A percentile compares a stretch with the other conserved stretches of the same genome.
phyloP scores from a whole-genome alignment of 2,329 filamentous ascomycete genomes.

The Diaporthe sp. region DNA sequence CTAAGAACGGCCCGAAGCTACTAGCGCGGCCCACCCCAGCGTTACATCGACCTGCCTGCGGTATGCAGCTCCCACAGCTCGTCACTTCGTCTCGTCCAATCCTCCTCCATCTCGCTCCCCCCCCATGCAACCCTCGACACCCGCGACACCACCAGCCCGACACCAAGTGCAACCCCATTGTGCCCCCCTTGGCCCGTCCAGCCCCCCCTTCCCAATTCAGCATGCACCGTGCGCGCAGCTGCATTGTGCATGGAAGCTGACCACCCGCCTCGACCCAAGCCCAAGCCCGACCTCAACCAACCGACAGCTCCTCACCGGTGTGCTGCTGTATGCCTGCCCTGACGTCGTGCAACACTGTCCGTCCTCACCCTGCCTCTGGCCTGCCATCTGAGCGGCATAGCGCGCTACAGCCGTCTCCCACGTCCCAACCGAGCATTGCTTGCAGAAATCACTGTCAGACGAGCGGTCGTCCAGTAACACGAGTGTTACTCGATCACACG shows the following conservation, averaged over 20 bases:
- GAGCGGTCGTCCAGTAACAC: constrained; percentile 35
- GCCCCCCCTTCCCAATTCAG: constrained; percentile 26
- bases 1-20: constrained; percentile 39
- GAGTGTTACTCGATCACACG: constrained; percentile 34
- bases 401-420: constrained; percentile 11
- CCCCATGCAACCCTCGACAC: constrained; percentile 27
- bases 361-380: constrained; percentile 1
- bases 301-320: constrained; percentile 36
- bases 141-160: constrained; percentile 31
- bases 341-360: constrained; percentile 27
- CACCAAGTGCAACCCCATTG: constrained; percentile 28
- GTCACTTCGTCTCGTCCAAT: constrained; percentile 39
- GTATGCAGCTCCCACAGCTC: constrained; percentile 35
- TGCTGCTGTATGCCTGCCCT: constrained; percentile 20
- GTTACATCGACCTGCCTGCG: constrained; percentile 31
- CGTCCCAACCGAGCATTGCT: constrained; percentile 41
- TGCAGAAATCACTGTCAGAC: constrained; percentile 35
- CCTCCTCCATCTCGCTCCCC: constrained; percentile 30
- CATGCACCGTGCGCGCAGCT: constrained; percentile 33
- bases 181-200: constrained; percentile 20
- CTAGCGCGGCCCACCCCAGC: constrained; percentile 32
- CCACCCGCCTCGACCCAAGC: constrained; percentile 28
- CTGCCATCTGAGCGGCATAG: constrained; percentile 22
- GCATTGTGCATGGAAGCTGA: constrained; percentile 23
- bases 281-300: constrained; percentile 24